Evolutionary conservation across 108 stramenopile species (phyloP).

Genomic region (Discostella pseudostelligera): DNA sequence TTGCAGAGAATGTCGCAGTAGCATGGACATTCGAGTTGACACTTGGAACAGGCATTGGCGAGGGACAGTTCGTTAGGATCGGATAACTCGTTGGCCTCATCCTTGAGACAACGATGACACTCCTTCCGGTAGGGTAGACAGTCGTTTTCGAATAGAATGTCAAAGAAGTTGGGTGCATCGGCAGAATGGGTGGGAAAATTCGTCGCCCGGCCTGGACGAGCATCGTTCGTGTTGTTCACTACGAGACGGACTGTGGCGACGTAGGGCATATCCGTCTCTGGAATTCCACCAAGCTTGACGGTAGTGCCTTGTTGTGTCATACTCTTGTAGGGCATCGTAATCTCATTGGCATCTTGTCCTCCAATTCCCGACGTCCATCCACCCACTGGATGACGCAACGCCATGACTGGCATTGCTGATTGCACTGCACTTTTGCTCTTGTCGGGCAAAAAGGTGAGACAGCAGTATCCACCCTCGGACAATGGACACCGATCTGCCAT

Average conservation of each 20-base stretch:
- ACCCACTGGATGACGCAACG: constrained; percentile 45
- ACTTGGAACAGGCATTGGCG: constrained; percentile 34
- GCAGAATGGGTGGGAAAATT: constrained; percentile 18
- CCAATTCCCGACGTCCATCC: constrained; percentile 16
- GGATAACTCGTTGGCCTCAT: constrained; percentile 32
- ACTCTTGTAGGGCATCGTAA: constrained; percentile 25
- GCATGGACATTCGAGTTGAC: constrained; percentile 44
- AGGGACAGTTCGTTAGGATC: neutral
- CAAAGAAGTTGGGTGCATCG: constrained; percentile 55
- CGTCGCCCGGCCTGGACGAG: neutral
- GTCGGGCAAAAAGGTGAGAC: constrained; percentile 28
- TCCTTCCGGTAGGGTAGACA: constrained; percentile 46
- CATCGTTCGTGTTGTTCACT: constrained; percentile 11
- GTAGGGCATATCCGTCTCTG: constrained; percentile 35
- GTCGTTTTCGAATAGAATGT: constrained; percentile 49
- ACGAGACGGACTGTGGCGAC: constrained; percentile 45
- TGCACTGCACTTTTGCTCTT: neutral
- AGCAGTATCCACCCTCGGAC: constrained; percentile 45
- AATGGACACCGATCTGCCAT: constrained; percentile 32
- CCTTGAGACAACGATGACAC: constrained; percentile 47
- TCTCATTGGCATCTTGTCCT: neutral
- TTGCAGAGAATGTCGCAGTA: constrained; percentile 51
- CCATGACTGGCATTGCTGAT: constrained; percentile 22
- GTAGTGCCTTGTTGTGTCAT: neutral
- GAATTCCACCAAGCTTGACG: constrained; percentile 28